phyloP scores from a whole-genome alignment of 805 yeast genomes.

The Candida tammaniensis region DNA sequence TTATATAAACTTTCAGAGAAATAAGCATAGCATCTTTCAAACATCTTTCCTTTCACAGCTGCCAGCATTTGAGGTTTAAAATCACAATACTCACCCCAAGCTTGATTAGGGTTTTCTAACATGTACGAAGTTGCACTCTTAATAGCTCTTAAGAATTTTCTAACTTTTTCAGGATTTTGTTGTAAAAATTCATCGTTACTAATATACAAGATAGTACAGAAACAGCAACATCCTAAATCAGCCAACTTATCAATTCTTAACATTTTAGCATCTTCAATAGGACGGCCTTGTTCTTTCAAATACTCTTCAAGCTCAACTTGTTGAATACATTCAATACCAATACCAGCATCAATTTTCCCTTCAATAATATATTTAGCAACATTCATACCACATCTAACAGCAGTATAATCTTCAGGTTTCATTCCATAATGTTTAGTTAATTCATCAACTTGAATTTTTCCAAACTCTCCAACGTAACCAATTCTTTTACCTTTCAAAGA shows the following conservation, averaged over 20 bases:
- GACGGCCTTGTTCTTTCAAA: constrained; percentile 41
- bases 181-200: constrained; percentile 49
- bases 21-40: constrained; percentile 54
- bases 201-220: constrained; percentile 55
- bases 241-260: constrained; percentile 55
- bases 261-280: constrained; percentile 49
- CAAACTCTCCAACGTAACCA: constrained; percentile 60
- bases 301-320: constrained; percentile 57
- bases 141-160: constrained; percentile 44
- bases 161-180: constrained; percentile 45
- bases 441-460: constrained; percentile 57
- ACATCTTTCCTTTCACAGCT: constrained; percentile 42
- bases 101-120: constrained; percentile 40
- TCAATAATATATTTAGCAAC: constrained; percentile 55
- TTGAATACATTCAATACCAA: constrained; percentile 59
- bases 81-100: constrained; percentile 45
- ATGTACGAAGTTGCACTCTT: constrained; percentile 52
- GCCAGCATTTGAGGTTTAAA: constrained; percentile 48
- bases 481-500: constrained; percentile 52
- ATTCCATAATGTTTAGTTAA: constrained; percentile 54
- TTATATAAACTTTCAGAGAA: constrained; percentile 50
- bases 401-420: constrained; percentile 54
- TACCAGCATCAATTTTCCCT: constrained; percentile 55
- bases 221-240: constrained; percentile 57
- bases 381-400: constrained; percentile 60